A percentile compares a stretch with the other conserved stretches of the same genome.
Conservation (phyloP, 2,329 filamentous ascomycete species). For the Fusarium gaditjirri region DNA sequence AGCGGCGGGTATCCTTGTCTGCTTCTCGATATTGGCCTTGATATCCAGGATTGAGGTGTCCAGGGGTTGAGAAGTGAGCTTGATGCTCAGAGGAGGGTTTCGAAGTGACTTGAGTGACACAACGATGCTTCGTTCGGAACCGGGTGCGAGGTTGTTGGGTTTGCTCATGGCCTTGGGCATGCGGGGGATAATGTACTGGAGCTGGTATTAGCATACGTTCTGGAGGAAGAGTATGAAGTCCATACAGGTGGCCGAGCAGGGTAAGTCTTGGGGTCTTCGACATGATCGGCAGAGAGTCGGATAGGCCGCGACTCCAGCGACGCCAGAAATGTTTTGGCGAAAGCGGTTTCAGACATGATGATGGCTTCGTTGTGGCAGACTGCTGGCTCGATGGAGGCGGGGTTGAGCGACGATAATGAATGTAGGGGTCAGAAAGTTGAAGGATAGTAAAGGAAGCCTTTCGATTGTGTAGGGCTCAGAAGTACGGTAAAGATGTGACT, state of each 20-base stretch:
- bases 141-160: conserved; percentile 60
- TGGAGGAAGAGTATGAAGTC: not conserved
- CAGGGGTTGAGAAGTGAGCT: conserved; percentile 69
- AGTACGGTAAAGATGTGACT: not conserved
- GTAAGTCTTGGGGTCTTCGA: conserved; percentile 84
- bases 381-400: conserved; percentile 35
- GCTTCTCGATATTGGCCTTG: conserved; percentile 73
- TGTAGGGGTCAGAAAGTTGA: not conserved
- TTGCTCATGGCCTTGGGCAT: conserved; percentile 68
- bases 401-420: conserved; percentile 24
- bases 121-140: conserved; percentile 62
- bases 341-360: conserved; percentile 82
- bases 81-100: conserved; percentile 76
- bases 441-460: not conserved
- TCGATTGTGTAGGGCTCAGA: not conserved
- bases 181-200: conserved; percentile 77
- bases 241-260: conserved; percentile 79
- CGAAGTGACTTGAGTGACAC: conserved; percentile 80
- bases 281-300: conserved; percentile 89
- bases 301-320: conserved; percentile 80
- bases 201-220: conserved; percentile 6
- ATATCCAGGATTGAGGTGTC: conserved; percentile 82
- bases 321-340: conserved; percentile 85
- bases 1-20: conserved; percentile 72
- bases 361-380: conserved; percentile 16